Base-by-base conservation (phyloP, 192 early-diverging fungal species). In the Coemansia sp. region DNA sequence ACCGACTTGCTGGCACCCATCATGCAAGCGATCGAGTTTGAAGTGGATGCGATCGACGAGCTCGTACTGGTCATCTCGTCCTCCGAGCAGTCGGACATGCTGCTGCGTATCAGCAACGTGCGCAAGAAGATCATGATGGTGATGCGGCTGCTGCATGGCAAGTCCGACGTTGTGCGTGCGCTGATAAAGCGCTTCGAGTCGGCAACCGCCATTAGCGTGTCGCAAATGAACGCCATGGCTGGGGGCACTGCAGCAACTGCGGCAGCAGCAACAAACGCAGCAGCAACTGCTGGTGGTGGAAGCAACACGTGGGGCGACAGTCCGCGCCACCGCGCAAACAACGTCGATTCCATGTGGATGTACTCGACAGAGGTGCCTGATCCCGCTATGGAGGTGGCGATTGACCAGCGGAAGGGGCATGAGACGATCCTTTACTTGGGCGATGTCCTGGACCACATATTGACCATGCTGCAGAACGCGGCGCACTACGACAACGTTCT, bases 21-120 rank as follows among this genome's bases (percentile, higher is more conserved):
- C 14, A 82, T 97, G 55, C 85, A 87, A 42, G 74, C 87, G 10
- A 91, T 99, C 69, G 97, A 99, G 80, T 86, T 92, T 59, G 95
- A 97, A 70, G 97, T 99, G 3, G 94, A 96, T 62, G 84, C 88
- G 0, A 95, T 99, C 61, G 95, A 99, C 71, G 97, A 99, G 63
- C 74, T 97, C 0, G 95, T 97, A 0, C 80, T 99, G 23, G 89
- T 97, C 25, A 80, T 96, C n/a, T 89, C 93, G 58, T 93, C 95
- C 71, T 89, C 91, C 4, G 95, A 97, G 70, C 88, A 90, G 42
- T 86, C 84, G 2, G 90, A 91, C 61, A 92, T 92, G 90, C 69
- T 93, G 41, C 71, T 89, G 49, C 79, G 89, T 0, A 93, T 92
- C 65, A 89, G 90, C 33, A 87, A 85, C 35, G 89, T 85, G 59